A percentile compares a stretch with the other conserved stretches of the same genome.
phyloP scores from a whole-genome alignment of 768 basidiomycete species.

The Lactarius vividus region DNA sequence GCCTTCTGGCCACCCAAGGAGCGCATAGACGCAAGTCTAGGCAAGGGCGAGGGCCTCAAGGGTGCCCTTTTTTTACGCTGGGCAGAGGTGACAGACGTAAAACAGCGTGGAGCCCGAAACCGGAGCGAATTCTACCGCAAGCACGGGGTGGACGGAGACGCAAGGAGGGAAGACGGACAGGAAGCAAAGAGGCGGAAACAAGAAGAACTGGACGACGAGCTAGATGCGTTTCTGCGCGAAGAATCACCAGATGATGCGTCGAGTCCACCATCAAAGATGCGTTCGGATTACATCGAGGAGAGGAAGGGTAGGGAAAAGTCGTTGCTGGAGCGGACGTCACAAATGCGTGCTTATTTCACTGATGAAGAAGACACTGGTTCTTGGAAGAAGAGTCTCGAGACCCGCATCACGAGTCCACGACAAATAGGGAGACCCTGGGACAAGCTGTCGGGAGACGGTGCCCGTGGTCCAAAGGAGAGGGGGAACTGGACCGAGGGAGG shows the following conservation, averaged over 20 bases:
- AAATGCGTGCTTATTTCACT: slow-evolving; percentile 40
- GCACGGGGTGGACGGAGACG: slow-evolving; percentile 54
- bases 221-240: slow-evolving; percentile 65
- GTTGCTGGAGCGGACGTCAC: slow-evolving; percentile 55
- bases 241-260: slow-evolving; percentile 35
- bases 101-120: slow-evolving; percentile 69
- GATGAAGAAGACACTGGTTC: slow-evolving; percentile 30
- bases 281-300: slow-evolving; percentile 56
- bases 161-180: slow-evolving; percentile 26
- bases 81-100: slow-evolving; percentile 70
- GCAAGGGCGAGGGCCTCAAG: slow-evolving; percentile 64
- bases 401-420: slow-evolving; percentile 33
- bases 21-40: slow-evolving; percentile 68
- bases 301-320: slow-evolving; percentile 43
- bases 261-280: slow-evolving; percentile 60
- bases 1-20: slow-evolving; percentile 79
- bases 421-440: slow-evolving; percentile 27
- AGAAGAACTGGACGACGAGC: slow-evolving; percentile 57
- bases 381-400: slow-evolving; percentile 45
- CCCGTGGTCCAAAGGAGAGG: slow-evolving; percentile 2
- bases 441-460: slow-evolving; percentile 24
- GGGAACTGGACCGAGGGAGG: slow-evolving; percentile 24
- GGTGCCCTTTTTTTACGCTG: slow-evolving; percentile 71
- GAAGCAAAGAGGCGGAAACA: slow-evolving; percentile 37
- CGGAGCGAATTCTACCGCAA: slow-evolving; percentile 78